Conservation (phyloP, 2,329 filamentous ascomycete species). For the Microsporum audouinii region DNA sequence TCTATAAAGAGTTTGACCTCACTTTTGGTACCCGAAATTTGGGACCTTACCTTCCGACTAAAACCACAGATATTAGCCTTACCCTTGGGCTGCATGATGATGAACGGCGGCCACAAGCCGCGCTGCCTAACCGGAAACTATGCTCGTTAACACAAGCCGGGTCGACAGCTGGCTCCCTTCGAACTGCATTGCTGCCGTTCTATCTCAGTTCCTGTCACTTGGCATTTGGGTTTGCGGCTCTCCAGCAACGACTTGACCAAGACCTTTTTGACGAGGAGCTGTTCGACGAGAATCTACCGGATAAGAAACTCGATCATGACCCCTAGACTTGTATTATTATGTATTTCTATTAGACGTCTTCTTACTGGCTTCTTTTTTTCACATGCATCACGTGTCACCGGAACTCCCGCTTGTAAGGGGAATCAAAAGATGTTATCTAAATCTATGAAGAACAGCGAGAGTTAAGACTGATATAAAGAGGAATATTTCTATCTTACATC, state of each 20-base stretch:
- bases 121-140: not conserved
- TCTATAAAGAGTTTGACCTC: conserved; percentile 24
- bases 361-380: not conserved
- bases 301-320: not conserved
- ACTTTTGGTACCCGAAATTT: conserved; percentile 24
- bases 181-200: conserved; percentile 25
- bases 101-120: conserved; percentile 8
- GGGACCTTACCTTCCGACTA: conserved; percentile 23
- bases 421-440: too few species aligned
- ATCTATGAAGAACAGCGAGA: not conserved
- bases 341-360: not conserved
- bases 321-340: not conserved
- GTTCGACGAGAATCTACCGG: not conserved
- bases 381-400: not conserved
- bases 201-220: conserved; percentile 29
- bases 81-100: conserved; percentile 16
- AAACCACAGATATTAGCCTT: conserved; percentile 24
- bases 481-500: not conserved
- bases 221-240: conserved; percentile 26
- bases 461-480: not conserved
- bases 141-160: not conserved
- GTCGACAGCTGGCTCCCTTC: conserved; percentile 9
- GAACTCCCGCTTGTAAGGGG: not conserved
- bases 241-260: not conserved
- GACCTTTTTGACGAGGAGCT: not conserved